These are phyloP conservation scores for Thalassiosira oceanica DNA, from an alignment of 352 stramenopile genomes.

Conservation along the genomic window DNA sequence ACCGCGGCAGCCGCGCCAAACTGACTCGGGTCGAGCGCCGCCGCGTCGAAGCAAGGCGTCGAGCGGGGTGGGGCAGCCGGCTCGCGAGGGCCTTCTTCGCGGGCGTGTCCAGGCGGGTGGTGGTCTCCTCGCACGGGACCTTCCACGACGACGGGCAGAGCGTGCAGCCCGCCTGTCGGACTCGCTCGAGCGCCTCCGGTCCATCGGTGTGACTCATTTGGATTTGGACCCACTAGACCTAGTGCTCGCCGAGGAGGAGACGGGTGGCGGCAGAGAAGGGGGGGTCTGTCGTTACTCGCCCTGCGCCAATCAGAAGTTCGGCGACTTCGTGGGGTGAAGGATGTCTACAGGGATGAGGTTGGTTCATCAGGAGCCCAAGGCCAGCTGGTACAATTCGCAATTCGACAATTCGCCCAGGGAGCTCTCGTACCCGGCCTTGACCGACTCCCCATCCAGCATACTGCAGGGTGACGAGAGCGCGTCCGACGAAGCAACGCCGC, in stretches of 20 bases:
- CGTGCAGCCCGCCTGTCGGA: conserved; percentile 1
- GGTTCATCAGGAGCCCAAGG: conserved; percentile 25
- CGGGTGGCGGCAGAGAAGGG: too few species aligned
- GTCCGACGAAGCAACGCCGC: too few species aligned
- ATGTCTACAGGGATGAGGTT: conserved; percentile 7
- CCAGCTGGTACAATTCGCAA: too few species aligned
- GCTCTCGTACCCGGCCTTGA: conserved; percentile 10
- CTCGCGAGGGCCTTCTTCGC: conserved; percentile 4
- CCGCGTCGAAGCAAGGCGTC: too few species aligned
- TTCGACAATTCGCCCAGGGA: conserved; percentile 3
- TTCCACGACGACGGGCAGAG: conserved; percentile 1
- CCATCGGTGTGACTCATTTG: conserved; percentile 11
- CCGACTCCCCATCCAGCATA: conserved; percentile 16
- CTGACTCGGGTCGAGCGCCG: too few species aligned
- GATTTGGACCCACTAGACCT: conserved; percentile 33
- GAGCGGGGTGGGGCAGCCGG: conserved; percentile 1
- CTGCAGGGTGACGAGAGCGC: too few species aligned
- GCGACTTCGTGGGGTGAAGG: conserved; percentile 20
- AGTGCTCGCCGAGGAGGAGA: conserved; percentile 7
- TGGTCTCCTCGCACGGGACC: conserved; percentile 18
- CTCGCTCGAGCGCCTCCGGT: conserved; percentile 2
- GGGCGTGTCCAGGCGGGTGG: neutral
- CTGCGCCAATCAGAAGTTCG: conserved; percentile 14
- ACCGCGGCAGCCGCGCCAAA: too few species aligned
- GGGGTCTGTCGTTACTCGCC: conserved; percentile 9